These are phyloP conservation scores for Aspergillus sergii DNA, from an alignment of 2,329 filamentous ascomycete genomes.

Conservation along the genomic window DNA sequence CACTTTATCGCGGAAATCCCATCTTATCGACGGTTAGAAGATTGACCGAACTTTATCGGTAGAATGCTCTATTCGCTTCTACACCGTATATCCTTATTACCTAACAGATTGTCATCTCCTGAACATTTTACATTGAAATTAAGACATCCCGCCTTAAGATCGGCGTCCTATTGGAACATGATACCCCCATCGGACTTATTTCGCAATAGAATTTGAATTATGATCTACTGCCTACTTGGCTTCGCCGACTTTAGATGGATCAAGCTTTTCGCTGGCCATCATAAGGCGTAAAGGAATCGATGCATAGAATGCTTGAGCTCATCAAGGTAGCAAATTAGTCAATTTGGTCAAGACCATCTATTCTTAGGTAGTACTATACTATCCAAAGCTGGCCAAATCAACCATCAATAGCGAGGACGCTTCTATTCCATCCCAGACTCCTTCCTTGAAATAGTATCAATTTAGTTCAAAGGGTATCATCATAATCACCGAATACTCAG, in stretches of 20 bases:
- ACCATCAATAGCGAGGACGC: neutral
- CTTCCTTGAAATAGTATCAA: neutral
- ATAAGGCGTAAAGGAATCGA: neutral
- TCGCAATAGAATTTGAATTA: neutral
- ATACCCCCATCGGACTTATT: neutral
- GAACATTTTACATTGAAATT: neutral
- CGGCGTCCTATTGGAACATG: neutral
- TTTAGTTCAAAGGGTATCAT: slow-evolving; percentile 29
- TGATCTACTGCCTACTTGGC: neutral
- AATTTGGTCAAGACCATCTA: neutral
- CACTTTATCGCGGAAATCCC: neutral
- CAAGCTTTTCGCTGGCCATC: neutral
- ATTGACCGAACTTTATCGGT: neutral
- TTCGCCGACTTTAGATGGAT: neutral
- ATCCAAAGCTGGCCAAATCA: neutral
- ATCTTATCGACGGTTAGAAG: neutral
- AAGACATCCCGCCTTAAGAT: neutral
- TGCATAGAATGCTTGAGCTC: neutral
- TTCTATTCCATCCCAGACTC: neutral
- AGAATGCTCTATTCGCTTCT: neutral
- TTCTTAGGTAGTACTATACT: neutral
- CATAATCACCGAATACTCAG: slow-evolving; percentile 23
- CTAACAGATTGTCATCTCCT: neutral
- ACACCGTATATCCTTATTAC: neutral
- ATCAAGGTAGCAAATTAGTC: neutral